Conservation (phyloP, 2,329 filamentous ascomycete species). For the Thelonectria olida region DNA sequence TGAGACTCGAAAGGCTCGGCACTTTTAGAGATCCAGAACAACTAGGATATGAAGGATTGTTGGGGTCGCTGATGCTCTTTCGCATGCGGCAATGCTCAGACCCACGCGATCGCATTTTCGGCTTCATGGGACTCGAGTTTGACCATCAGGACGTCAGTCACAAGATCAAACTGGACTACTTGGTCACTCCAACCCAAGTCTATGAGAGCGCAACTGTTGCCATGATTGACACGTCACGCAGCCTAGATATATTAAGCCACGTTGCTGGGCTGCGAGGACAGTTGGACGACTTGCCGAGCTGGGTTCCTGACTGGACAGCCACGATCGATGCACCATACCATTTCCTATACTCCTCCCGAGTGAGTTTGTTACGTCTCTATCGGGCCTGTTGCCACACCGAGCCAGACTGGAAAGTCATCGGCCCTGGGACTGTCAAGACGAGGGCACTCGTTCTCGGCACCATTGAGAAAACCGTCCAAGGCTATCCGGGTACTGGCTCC, state of each 20-base stretch:
- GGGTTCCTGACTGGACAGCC: constrained; percentile 21
- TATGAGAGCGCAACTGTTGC: constrained; percentile 1
- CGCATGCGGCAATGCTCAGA: constrained; percentile 12
- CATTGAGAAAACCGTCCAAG: neutral
- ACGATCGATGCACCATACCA: constrained; percentile 12
- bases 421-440: neutral
- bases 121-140: neutral
- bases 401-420: neutral
- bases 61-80: constrained; percentile 11
- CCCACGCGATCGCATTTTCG: constrained; percentile 17
- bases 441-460: neutral
- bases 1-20: constrained; percentile 9
- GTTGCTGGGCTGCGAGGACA: constrained; percentile 2
- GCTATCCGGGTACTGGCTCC: neutral
- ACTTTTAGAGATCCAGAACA: neutral
- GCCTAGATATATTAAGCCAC: constrained; percentile 12
- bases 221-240: neutral
- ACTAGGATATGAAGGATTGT: neutral
- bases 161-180: constrained; percentile 3
- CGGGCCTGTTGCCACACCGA: neutral
- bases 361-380: neutral
- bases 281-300: neutral
- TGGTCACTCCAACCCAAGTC: neutral
- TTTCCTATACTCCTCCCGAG: constrained; percentile 2
- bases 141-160: neutral